A percentile compares a stretch with the other conserved stretches of the same genome.
These are phyloP conservation scores for Grammothele lineata DNA, from an alignment of 768 basidiomycete genomes.

Conservation along the genomic window DNA sequence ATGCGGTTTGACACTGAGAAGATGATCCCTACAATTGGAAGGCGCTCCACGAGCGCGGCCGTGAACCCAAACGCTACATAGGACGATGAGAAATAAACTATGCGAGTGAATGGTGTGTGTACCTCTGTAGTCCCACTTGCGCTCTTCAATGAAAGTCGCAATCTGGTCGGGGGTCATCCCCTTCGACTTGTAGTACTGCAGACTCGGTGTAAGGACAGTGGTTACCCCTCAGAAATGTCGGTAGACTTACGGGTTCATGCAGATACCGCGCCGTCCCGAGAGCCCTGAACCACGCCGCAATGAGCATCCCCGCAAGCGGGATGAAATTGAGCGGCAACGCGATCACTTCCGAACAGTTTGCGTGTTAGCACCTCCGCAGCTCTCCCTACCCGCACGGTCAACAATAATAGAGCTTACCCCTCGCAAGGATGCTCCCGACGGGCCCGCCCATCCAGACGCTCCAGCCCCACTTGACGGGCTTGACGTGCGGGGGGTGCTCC, in stretches of 20 bases:
- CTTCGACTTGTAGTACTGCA: slow-evolving; percentile 83
- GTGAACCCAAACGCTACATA: slow-evolving; percentile 76
- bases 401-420: slow-evolving; percentile 13
- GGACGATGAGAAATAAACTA: too few species aligned
- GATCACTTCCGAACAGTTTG: slow-evolving; percentile 36
- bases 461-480: slow-evolving; percentile 10
- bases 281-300: slow-evolving; percentile 62
- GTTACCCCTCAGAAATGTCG: too few species aligned
- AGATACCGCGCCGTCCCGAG: slow-evolving; percentile 63
- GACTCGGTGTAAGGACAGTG: slow-evolving; percentile 1
- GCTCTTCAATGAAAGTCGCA: slow-evolving; percentile 80
- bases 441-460: slow-evolving; percentile 10
- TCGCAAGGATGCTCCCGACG: slow-evolving; percentile 15
- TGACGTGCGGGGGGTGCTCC: slow-evolving; percentile 44
- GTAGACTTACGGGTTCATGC: slow-evolving; percentile 57
- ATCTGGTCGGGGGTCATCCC: slow-evolving; percentile 69
- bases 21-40: slow-evolving; percentile 77
- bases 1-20: slow-evolving; percentile 86
- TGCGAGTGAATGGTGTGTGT: slow-evolving; percentile 15
- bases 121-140: slow-evolving; percentile 87
- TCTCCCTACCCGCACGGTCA: slow-evolving; percentile 37
- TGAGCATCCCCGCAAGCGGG: slow-evolving; percentile 60
- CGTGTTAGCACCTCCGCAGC: slow-evolving; percentile 34
- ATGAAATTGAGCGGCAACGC: slow-evolving; percentile 56
- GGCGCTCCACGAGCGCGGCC: slow-evolving; percentile 73